These are phyloP conservation scores for Knufia petricola DNA, from an alignment of 2,329 filamentous ascomycete species.

Conservation along the genomic window DNA sequence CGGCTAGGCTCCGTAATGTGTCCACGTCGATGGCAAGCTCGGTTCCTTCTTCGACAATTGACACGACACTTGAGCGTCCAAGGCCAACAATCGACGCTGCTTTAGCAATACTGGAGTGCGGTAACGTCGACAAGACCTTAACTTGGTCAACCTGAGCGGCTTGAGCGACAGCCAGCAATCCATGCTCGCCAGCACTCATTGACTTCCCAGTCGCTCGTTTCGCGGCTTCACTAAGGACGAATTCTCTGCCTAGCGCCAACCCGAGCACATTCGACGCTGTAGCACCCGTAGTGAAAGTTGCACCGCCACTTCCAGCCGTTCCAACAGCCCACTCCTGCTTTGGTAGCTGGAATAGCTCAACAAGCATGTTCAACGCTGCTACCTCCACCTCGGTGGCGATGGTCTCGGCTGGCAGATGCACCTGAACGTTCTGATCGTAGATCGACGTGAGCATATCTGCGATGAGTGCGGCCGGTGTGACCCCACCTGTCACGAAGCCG, in stretches of 20 bases:
- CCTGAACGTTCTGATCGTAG: constrained; percentile 73
- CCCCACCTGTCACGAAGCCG: constrained; percentile 79
- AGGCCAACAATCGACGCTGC: constrained; percentile 74
- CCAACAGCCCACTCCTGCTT: constrained; percentile 39
- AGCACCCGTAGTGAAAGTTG: constrained; percentile 68
- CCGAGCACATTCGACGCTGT: constrained; percentile 58
- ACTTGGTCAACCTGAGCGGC: constrained; percentile 56
- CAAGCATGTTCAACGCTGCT: constrained; percentile 58
- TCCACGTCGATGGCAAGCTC: constrained; percentile 63
- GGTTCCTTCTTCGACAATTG: constrained; percentile 44
- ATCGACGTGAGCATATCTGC: constrained; percentile 77
- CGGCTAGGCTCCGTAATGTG: constrained; percentile 52
- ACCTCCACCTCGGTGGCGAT: constrained; percentile 69
- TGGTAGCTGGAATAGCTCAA: constrained; percentile 55
- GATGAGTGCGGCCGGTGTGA: constrained; percentile 66
- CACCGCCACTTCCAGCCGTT: constrained; percentile 43
- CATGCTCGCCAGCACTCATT: constrained; percentile 55
- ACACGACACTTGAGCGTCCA: constrained; percentile 58
- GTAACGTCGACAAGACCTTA: constrained; percentile 69
- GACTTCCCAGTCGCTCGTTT: constrained; percentile 24
- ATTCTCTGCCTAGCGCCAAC: constrained; percentile 61
- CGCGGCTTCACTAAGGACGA: constrained; percentile 35
- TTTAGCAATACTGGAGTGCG: constrained; percentile 76
- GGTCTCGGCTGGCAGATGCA: constrained; percentile 69
- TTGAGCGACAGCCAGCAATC: constrained; percentile 57